Conservation (phyloP, 75 land plant genomes). For the Picea glauca region DNA sequence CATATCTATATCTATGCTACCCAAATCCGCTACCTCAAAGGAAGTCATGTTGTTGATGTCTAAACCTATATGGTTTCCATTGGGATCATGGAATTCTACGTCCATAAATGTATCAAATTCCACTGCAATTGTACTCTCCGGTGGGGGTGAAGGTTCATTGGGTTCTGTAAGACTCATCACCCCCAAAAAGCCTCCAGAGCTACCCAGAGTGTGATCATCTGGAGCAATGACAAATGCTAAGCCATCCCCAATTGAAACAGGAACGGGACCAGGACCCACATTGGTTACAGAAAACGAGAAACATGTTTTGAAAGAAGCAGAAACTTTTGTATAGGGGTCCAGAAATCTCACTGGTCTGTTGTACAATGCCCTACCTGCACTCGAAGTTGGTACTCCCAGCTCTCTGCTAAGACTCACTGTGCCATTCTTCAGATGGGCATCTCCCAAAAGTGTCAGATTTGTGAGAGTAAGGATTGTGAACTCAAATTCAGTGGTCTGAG, state of each 20-base stretch:
- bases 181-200: slow-evolving; percentile 64
- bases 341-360: slow-evolving; percentile 56
- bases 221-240: slow-evolving; percentile 70
- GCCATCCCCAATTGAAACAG: slow-evolving; percentile 81
- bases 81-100: slow-evolving; percentile 72
- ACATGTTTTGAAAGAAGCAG: slow-evolving; percentile 71
- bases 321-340: slow-evolving; percentile 27
- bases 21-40: slow-evolving; percentile 48
- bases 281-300: slow-evolving; percentile 78
- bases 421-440: slow-evolving; percentile 61
- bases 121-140: slow-evolving; percentile 43
- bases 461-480: slow-evolving; percentile 46
- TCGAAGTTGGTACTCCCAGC: slow-evolving; percentile 58
- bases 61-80: slow-evolving; percentile 85
- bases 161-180: slow-evolving; percentile 18
- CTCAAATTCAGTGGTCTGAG: slow-evolving; percentile 43
- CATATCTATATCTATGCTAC: slow-evolving; percentile 39
- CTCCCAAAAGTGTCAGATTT: slow-evolving; percentile 62
- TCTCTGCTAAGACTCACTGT: slow-evolving; percentile 57
- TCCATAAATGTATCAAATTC: slow-evolving; percentile 85
- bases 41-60: slow-evolving; percentile 70
- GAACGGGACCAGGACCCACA: slow-evolving; percentile 62
- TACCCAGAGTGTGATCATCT: slow-evolving; percentile 57
- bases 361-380: slow-evolving; percentile 77
- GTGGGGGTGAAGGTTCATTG: not conserved